phyloP scores from a whole-genome alignment of 495 filamentous ascomycete genomes.

The Podospora conica region DNA sequence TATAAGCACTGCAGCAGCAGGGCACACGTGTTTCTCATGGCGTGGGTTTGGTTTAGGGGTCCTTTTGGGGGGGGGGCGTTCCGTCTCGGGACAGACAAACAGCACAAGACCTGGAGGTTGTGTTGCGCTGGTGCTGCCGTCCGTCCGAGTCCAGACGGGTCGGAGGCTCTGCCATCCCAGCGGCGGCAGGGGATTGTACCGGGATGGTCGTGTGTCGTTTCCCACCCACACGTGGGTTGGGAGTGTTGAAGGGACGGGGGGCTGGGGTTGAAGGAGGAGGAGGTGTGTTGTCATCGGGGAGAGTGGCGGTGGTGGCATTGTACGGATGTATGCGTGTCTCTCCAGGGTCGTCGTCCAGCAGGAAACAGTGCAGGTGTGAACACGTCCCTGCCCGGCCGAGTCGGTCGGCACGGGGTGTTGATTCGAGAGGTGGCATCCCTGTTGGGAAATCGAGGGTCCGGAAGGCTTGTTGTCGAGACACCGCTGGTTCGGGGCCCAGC shows the following conservation, averaged over 20 bases:
- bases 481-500: background rate
- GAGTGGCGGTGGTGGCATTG: background rate
- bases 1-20: background rate
- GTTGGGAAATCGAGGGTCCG: background rate
- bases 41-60: background rate
- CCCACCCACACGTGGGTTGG: too few relatives aligned
- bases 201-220: background rate
- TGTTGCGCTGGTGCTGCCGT: background rate
- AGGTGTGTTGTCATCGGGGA: background rate
- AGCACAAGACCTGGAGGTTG: background rate
- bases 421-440: background rate
- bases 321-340: background rate
- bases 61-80: background rate
- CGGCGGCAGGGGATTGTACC: background rate
- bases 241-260: background rate
- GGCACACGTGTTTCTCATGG: background rate
- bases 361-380: background rate
- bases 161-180: background rate
- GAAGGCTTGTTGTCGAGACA: background rate
- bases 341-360: background rate
- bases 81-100: background rate
- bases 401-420: background rate
- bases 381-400: background rate
- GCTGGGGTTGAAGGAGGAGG: background rate
- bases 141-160: too few relatives aligned